Evolutionary conservation across 495 filamentous ascomycete genomes (phyloP).

Genomic region (Margaritispora aquatica): DNA sequence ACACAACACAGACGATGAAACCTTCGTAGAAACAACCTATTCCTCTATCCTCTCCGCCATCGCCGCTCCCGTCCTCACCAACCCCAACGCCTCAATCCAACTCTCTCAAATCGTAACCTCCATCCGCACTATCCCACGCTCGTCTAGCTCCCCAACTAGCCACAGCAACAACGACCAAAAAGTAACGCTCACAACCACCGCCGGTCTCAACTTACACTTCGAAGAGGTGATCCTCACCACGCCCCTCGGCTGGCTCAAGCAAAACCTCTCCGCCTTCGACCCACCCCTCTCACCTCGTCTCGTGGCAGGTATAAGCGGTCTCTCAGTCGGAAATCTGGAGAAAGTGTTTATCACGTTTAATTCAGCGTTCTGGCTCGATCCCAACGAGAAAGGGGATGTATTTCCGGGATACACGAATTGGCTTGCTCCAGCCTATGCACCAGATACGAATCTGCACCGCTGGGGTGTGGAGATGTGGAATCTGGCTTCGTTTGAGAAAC

Average conservation of each 20-base stretch:
- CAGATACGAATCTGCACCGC: slow-evolving; percentile 49
- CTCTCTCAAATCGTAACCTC: no score
- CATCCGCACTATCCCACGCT: no score
- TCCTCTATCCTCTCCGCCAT: slow-evolving; percentile 63
- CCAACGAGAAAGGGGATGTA: slow-evolving; percentile 17
- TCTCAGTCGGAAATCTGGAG: slow-evolving; percentile 84
- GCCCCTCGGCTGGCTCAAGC: slow-evolving; percentile 86
- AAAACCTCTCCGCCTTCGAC: slow-evolving; percentile 60
- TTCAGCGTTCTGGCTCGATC: slow-evolving; percentile 48
- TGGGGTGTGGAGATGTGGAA: slow-evolving; percentile 82
- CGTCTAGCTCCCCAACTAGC: no score
- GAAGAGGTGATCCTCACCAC: slow-evolving; percentile 83
- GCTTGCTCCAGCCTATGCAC: slow-evolving; percentile 57
- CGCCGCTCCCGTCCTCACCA: no score
- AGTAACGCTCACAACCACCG: slow-evolving; percentile 49
- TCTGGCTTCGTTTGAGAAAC: slow-evolving; percentile 56
- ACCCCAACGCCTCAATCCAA: no score
- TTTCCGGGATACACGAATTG: slow-evolving; percentile 60
- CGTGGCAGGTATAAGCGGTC: slow-evolving; percentile 60
- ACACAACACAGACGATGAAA: slow-evolving; percentile 67
- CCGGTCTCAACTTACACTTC: slow-evolving; percentile 50
- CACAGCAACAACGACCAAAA: slow-evolving; percentile 24
- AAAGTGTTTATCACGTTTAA: slow-evolving; percentile 79
- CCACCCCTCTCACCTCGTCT: slow-evolving; percentile 65
- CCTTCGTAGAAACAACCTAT: slow-evolving; percentile 82